Conservation (phyloP, 176 grass and related monocot species). For the Cocos nucifera region DNA sequence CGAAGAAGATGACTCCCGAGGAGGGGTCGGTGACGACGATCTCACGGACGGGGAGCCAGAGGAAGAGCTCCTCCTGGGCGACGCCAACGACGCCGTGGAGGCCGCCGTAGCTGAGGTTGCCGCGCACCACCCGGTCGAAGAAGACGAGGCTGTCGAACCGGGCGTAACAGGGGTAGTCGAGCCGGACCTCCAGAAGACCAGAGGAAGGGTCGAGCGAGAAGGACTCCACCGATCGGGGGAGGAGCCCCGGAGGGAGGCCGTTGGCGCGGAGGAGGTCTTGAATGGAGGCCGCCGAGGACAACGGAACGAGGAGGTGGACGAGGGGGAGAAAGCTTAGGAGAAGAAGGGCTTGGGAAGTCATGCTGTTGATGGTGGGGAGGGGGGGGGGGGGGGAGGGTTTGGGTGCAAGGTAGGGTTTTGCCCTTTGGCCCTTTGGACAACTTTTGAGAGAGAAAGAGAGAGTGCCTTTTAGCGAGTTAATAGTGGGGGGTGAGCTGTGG, state of each 20-base stretch:
- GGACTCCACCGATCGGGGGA: slow-evolving; percentile 50
- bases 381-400: too few species aligned
- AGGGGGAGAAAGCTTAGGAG: background rate
- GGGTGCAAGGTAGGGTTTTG: too few species aligned
- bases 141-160: slow-evolving; percentile 46
- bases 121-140: slow-evolving; percentile 59
- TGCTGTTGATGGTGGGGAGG: too few species aligned
- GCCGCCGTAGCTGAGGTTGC: slow-evolving; percentile 72
- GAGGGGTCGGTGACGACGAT: slow-evolving; percentile 44
- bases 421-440: too few species aligned
- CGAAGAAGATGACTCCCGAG: slow-evolving; percentile 78
- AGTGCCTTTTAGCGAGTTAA: background rate
- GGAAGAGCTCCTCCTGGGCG: slow-evolving; percentile 83
- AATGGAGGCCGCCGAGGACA: slow-evolving; percentile 27
- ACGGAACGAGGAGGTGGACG: slow-evolving; percentile 3
- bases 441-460: background rate
- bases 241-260: slow-evolving; percentile 62
- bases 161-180: slow-evolving; percentile 62
- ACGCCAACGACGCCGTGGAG: slow-evolving; percentile 60
- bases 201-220: slow-evolving; percentile 41
- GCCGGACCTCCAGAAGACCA: slow-evolving; percentile 52
- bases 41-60: slow-evolving; percentile 92
- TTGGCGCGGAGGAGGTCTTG: slow-evolving; percentile 57
- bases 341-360: background rate
- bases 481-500: too few species aligned